Base-by-base conservation (phyloP, 2,329 filamentous ascomycete species). In the Teratosphaeria gauchensis region DNA sequence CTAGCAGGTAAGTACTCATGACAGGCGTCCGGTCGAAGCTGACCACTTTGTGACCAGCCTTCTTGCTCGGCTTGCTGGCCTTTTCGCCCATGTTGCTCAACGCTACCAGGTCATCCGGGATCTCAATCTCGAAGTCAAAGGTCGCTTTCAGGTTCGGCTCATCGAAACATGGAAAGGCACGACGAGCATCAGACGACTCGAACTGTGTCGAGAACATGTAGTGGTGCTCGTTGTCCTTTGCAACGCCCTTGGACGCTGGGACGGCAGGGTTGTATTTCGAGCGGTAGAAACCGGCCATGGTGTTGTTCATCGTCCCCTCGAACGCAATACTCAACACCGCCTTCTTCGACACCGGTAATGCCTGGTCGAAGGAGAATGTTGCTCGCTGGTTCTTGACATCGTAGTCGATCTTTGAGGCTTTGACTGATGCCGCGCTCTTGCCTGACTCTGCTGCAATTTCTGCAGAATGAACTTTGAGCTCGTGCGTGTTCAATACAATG, bases 111-210 rank as follows among this genome's bases (percentile, higher is more conserved):
- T 92, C 90, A 53, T 88, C 86, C 16, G 94, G 92, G 53, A 96
- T 83, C 77, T 97, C 92, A 63, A 99, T 88, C 69, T 91, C 83
- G 60, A 99, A 89, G 73, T 96, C 92, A 70, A 96, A 97, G 2
- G 91, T 92, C 11, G 94, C 90, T 77, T 99, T 99, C 64, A 97
- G 82, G 69, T 95, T 96, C 51, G 94, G 94, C 77, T 99, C 94
- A 71, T 99, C 94, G 70, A 97, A 97, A 78, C 94, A 99, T 54
- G 94, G 94, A 76, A 99, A 96, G 8, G 94, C 92, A 65, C 92
- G 83, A 64, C 94, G 87, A 62, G 94, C 94, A 76, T 99, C 94
- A 70, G 91, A 96, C 53, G 92, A 88, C 79, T 99, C 94, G 71
- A 99, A 99, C 73, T 99, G 94, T 54, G 94, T 99, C 78, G 90